Evolutionary conservation across 371 early-diverging fungal species (phyloP), one percentile per base, ranked within the genome.

Genomic region (Haplosporangium sp.): DNA sequence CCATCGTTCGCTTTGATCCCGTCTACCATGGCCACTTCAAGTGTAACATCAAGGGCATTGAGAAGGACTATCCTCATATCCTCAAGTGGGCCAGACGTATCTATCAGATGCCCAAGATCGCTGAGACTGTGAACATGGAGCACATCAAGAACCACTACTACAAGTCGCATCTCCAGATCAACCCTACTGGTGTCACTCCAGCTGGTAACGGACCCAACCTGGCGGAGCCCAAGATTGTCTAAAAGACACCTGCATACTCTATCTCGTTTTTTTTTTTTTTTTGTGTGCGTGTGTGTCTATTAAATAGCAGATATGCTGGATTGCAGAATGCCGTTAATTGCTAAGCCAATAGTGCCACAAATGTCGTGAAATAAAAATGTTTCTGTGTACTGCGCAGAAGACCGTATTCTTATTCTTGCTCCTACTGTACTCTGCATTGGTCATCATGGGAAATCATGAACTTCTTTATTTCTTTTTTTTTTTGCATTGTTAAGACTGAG

Each of bases 71-170:
- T 81, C 98, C 98, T 13, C 83, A 90, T 69, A 93, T 96, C 43
- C 74, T 97, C 76, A 84, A 89, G 62, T 97, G 98, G 98, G 80
- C 91, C 21, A 87, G 92, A 13, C 86, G 86, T 43, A 87, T 97
- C 58, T 96, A 95, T 81, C 95, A 95, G 83, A 85, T 92, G 72
- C 92, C 92, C 11, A 89, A 90, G 71, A 85, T 92, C 55, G 83
- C 83, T 6, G 90, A 89, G 36, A 96, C 96, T 0, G 93, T 95
- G 48, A 90, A 96, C 82, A 92, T 97, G 94, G 88, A 91, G 43
- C 98, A 98, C 75, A 98, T 98, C 89, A 97, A 97, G 85, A 72
- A 84, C 6, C 98, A 97, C 74, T 98, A 97, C 74, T 97, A 95
- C 84, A 87, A 89, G 89, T 91, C 92, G 41, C 97, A 96, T 74